Evolutionary conservation across 257 asterid genomes (phyloP).

Genomic region (Fraxinus cuspidata): DNA sequence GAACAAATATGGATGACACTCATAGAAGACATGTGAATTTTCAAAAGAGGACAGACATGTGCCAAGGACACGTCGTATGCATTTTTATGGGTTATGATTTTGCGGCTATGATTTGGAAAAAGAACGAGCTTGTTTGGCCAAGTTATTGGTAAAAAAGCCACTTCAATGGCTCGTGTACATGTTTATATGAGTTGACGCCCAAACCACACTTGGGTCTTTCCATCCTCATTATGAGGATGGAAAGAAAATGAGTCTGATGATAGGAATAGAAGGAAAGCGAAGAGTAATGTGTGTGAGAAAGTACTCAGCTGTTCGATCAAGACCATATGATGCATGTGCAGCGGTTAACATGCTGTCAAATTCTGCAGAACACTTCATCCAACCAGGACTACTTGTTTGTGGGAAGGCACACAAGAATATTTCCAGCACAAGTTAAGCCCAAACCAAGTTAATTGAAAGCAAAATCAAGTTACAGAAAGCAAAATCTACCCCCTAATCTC

Average conservation of each 20-base stretch:
- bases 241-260: not conserved
- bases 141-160: too few relatives aligned
- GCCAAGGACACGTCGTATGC: not conserved
- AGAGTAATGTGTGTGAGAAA: not conserved
- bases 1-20: not conserved
- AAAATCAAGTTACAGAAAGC: too few relatives aligned
- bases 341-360: constrained; percentile 65
- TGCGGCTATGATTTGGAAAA: too few relatives aligned
- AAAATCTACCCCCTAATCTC: too few relatives aligned
- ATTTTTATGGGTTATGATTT: too few relatives aligned
- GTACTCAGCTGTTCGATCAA: constrained; percentile 58
- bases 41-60: not conserved
- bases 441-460: too few relatives aligned
- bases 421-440: too few relatives aligned
- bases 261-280: not conserved
- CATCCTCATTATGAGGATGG: too few relatives aligned
- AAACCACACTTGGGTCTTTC: too few relatives aligned
- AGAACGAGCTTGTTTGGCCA: too few relatives aligned
- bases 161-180: too few relatives aligned
- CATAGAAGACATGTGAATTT: not conserved
- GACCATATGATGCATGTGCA: constrained; percentile 68
- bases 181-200: too few relatives aligned
- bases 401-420: constrained; percentile 35
- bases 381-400: constrained; percentile 72
- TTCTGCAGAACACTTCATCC: constrained; percentile 44